Base-by-base conservation (phyloP, 306 rosid species). In the Trifolium subterraneum region DNA sequence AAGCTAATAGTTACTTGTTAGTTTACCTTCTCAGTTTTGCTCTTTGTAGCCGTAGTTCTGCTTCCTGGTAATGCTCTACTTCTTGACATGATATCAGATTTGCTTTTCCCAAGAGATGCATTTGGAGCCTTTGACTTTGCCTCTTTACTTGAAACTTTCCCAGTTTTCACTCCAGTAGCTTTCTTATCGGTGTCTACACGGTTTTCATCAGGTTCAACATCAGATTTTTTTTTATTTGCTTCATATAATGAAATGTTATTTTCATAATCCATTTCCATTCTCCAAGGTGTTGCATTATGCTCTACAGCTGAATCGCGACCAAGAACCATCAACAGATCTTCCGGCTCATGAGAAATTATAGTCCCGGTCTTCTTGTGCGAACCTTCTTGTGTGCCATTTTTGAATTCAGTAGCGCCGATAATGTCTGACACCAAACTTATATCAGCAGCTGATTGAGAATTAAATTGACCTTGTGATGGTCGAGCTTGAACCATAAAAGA, bases 261-360 rank as follows among this genome's bases (percentile, higher is more conserved):
- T 74, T 88, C 85, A 70, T 82, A 88, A 82, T 92, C 98, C 93
- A 92, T 95, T 80, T 95, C 98, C 27, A 89, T 84, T 73, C 87
- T 85, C 99, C 92, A 95, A 23, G 96, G 80, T 59, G 86, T 64
- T 47, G 78, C 78, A 55, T 62, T 76, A 64, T 76, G 93, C 74
- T 86, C 88, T 59, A 74, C 74, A 9, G 88, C 77, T 29, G 91
- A 83, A 75, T 84, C 89, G 42, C 99, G 96, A 16, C 90, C 99
- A 70, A 95, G 98, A 87, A 90, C 73, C 96, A 95, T 92, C 86
- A 77, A 88, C 78, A 94, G 96, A 84, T 94, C 99, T 70, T 92
- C 93, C 2, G 99, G 98, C 77, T 92, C 98, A 27, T 78, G 88
- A 39, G 81, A 58, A 47, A 59, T 74, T 23, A 64, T 66, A 15